These are phyloP conservation scores for Asparagopsis taxiformis DNA, from an alignment of 31 red algal genomes.

Conservation along the genomic window DNA sequence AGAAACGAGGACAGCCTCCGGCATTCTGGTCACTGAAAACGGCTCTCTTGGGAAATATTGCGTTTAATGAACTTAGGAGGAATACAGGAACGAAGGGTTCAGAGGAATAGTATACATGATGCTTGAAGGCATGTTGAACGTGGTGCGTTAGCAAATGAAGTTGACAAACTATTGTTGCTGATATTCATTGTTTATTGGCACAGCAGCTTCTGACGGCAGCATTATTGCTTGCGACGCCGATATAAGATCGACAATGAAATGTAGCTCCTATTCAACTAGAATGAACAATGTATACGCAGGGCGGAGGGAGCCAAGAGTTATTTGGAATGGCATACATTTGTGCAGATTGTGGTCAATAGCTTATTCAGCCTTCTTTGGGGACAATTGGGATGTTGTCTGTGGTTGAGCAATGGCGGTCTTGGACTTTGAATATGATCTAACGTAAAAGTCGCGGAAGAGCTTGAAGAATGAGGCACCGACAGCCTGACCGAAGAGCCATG, in stretches of 20 bases:
- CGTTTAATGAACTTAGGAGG: slow-evolving; percentile 60
- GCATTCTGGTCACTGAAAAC: slow-evolving; percentile 84
- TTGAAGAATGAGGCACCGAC: slow-evolving; percentile 93
- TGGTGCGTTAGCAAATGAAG: too few relatives aligned
- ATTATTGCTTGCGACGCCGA: too few relatives aligned
- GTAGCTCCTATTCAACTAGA: too few relatives aligned
- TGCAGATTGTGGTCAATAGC: background rate
- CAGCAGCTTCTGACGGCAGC: too few relatives aligned
- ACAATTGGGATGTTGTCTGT: background rate
- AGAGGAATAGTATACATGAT: too few relatives aligned
- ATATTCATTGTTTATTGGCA: too few relatives aligned
- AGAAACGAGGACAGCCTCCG: slow-evolving; percentile 60
- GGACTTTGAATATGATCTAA: slow-evolving; percentile 70
- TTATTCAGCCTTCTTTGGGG: background rate
- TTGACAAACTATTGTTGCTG: too few relatives aligned
- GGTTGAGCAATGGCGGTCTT: slow-evolving; percentile 18
- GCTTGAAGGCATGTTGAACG: too few relatives aligned
- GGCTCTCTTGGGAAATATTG: slow-evolving; percentile 74
- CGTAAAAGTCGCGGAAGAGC: slow-evolving; percentile 93
- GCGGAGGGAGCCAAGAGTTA: too few relatives aligned
- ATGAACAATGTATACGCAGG: too few relatives aligned
- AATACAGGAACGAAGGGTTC: too few relatives aligned
- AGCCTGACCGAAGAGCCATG: slow-evolving; percentile 94
- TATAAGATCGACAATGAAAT: too few relatives aligned
- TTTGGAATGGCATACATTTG: background rate